Evolutionary conservation across 1,139 yeast species (phyloP).

Genomic region (Sugiyamaella sp.): DNA sequence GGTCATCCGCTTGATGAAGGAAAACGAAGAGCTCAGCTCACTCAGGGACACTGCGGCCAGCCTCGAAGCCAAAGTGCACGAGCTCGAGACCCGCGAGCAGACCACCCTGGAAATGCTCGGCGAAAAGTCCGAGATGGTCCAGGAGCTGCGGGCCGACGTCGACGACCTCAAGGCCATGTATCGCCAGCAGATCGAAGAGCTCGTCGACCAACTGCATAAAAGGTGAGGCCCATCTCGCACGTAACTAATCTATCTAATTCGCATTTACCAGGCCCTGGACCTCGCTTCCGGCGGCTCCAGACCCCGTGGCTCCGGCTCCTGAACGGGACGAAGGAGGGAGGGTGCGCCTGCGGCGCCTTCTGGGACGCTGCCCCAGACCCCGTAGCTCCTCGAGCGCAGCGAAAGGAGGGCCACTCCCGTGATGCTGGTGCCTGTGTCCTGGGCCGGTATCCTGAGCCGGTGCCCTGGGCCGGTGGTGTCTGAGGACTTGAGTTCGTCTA

Average conservation of each 20-base stretch:
- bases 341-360: not conserved
- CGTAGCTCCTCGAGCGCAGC: not conserved
- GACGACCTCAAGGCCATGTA: slow-evolving; percentile 82
- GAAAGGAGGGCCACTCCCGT: no score
- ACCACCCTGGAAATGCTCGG: slow-evolving; percentile 78
- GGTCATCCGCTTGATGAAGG: slow-evolving; percentile 59
- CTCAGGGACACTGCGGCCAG: slow-evolving; percentile 47
- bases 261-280: not conserved
- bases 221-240: slow-evolving; percentile 5
- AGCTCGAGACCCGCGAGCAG: slow-evolving; percentile 39
- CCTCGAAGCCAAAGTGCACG: slow-evolving; percentile 47
- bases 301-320: slow-evolving; percentile 1
- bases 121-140: slow-evolving; percentile 84
- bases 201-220: slow-evolving; percentile 60
- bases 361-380: not conserved
- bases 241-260: not conserved
- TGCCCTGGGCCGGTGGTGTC: no score
- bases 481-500: not conserved
- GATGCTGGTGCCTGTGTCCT: no score
- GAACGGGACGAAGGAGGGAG: no score
- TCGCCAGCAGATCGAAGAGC: slow-evolving; percentile 80
- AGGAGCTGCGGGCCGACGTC: slow-evolving; percentile 86
- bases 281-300: slow-evolving; percentile 1
- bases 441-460: no score
- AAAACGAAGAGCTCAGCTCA: slow-evolving; percentile 51